Evolutionary conservation across 2,329 filamentous ascomycete species (phyloP).

Genomic region (Colletotrichum lentis): DNA sequence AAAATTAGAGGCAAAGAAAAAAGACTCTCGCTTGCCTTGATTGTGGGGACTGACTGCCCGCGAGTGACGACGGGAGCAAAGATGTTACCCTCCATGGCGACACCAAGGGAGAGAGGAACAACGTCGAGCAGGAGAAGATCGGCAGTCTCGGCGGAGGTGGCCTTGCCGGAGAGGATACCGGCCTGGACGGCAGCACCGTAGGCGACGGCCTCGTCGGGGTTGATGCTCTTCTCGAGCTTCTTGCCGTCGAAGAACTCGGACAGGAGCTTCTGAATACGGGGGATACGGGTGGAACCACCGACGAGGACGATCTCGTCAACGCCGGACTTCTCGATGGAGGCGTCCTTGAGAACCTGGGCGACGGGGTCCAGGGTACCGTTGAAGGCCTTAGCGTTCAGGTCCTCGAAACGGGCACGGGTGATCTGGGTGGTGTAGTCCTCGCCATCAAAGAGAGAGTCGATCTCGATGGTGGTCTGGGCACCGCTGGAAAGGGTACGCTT

Average conservation of each 20-base stretch:
- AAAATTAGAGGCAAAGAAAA: no score
- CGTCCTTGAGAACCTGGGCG: conserved; percentile 95
- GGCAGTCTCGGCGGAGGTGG: conserved; percentile 90
- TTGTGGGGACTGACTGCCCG: conserved; percentile 76
- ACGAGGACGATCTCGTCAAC: conserved; percentile 99
- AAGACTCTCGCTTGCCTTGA: conserved; percentile 75
- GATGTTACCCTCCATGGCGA: conserved; percentile 99
- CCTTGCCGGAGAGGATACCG: conserved; percentile 98
- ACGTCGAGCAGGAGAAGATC: conserved; percentile 97
- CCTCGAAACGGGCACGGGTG: conserved; percentile 98
- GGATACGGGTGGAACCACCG: conserved; percentile 98
- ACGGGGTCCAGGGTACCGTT: conserved; percentile 93
- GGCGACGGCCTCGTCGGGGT: conserved; percentile 98
- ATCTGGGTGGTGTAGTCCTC: conserved; percentile 98
- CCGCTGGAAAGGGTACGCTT: conserved; percentile 98
- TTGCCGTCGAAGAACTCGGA: conserved; percentile 99
- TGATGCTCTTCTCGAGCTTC: conserved; percentile 99
- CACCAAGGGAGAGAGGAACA: conserved; percentile 93
- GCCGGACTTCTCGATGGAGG: conserved; percentile 83
- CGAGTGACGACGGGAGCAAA: conserved; percentile 92
- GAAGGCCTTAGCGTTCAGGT: conserved; percentile 96
- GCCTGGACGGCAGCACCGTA: conserved; percentile 99
- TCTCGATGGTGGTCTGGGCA: conserved; percentile 97
- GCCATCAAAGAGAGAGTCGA: conserved; percentile 97
- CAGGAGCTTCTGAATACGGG: conserved; percentile 97